Evolutionary conservation across 2,329 filamentous ascomycete genomes (phyloP).

Genomic region (Pseudogymnoascus sp.): DNA sequence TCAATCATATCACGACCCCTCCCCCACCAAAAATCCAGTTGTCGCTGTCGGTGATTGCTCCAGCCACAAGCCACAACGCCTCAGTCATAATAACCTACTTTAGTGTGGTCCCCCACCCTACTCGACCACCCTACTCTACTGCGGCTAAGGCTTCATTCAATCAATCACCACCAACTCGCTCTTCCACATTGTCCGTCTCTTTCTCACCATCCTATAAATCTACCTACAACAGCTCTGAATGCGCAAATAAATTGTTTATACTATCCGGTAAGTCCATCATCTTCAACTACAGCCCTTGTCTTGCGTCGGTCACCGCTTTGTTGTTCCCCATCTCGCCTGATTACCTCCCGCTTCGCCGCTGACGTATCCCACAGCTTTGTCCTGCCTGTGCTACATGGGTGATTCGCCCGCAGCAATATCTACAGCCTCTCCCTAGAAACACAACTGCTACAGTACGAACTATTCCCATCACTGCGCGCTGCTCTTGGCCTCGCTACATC

Average conservation of each 20-base stretch:
- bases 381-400: slow-evolving; percentile 4
- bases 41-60: not conserved
- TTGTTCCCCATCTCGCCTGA: not conserved
- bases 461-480: not conserved
- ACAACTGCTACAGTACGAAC: not conserved
- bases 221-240: not conserved
- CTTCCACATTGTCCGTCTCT: not conserved
- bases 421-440: not conserved
- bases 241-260: slow-evolving; percentile 2
- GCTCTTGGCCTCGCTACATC: not conserved
- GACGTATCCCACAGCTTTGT: slow-evolving; percentile 6
- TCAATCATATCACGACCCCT: slow-evolving; percentile 7
- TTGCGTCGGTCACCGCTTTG: not conserved
- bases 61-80: slow-evolving; percentile 5
- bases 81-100: not conserved
- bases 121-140: not conserved
- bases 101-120: slow-evolving; percentile 7
- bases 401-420: not conserved
- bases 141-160: slow-evolving; percentile 6
- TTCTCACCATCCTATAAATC: not conserved
- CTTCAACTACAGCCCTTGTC: not conserved
- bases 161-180: slow-evolving; percentile 1
- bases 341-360: not conserved
- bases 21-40: not conserved
- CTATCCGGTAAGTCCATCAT: not conserved